Evolutionary conservation across 2,329 filamentous ascomycete genomes (phyloP), one percentile per base, ranked within the genome.

Genomic region (Aspergillus luchuensis): DNA sequence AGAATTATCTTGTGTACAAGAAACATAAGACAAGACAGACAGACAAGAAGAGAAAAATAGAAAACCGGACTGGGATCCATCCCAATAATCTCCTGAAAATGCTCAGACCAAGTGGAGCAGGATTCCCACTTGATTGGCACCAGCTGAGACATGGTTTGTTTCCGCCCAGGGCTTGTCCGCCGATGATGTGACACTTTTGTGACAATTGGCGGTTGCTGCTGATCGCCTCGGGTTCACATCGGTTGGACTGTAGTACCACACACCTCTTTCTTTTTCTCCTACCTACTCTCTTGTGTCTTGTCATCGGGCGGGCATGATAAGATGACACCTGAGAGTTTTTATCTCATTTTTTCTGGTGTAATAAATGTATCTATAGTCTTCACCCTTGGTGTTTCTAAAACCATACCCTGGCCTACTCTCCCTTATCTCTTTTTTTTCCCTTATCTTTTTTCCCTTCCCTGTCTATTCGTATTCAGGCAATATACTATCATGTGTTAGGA

Each of bases 121-220:
- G n/a, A 57, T 17, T n/a, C 25, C 33, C 17, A 43, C 41, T 55
- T 64, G 59, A 69, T 71, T 64, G 62, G 65, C 56, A n/a, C 58
- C 52, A 48, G 38, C 71, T 74, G 72, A 74, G 72, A 74, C 72
- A 74, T 67, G 65, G 66, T 62, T 62, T 69, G 72, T 74, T 74
- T 74, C 71, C 69, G 62, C 45, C 59, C 57, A 64, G 61, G 57
- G 55, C 58, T 65, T 51, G 43, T 58, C 56, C 33, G 57, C 47
- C 48, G 53, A 64, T 64, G 64, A 65, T 64, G 62, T 68, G 66
- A 66, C 66, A 66, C 63, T 64, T 57, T 59, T 60, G 63, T 59
- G 63, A 65, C 63, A 64, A 62, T 57, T 56, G 53, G 53, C 53
- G 39, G 39, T 13, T 30, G 39, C 39, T 43, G 39, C 38, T 52